Evolutionary conservation across 2,329 filamentous ascomycete genomes (phyloP).

Genomic region (Fonsecaea monophora): DNA sequence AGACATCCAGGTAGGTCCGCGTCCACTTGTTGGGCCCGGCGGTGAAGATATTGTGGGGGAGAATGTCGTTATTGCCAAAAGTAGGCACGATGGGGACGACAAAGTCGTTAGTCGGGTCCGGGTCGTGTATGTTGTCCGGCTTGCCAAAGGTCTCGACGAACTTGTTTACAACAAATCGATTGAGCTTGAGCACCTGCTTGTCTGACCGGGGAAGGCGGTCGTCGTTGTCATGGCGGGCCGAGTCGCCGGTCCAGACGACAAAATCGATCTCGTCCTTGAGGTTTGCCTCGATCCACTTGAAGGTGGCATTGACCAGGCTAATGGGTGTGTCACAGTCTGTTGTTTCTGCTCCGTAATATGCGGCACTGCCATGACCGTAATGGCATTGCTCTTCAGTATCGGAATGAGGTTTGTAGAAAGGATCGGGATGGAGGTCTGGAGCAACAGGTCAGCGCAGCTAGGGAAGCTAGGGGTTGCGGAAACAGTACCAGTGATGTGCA

Average conservation of each 20-base stretch:
- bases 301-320: conserved; percentile 82
- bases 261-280: conserved; percentile 83
- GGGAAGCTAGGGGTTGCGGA: not conserved
- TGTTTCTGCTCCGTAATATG: conserved; percentile 81
- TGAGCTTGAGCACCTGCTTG: conserved; percentile 77
- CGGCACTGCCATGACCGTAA: conserved; percentile 69
- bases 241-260: conserved; percentile 91
- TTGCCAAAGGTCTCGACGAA: conserved; percentile 76
- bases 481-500: conserved; percentile 80
- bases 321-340: conserved; percentile 87
- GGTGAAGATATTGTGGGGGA: conserved; percentile 92
- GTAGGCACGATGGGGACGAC: conserved; percentile 84
- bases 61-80: conserved; percentile 95
- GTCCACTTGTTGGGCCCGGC: conserved; percentile 89
- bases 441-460: conserved; percentile 27
- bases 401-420: conserved; percentile 80
- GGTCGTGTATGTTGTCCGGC: conserved; percentile 56
- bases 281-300: conserved; percentile 83
- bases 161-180: conserved; percentile 75
- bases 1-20: conserved; percentile 75
- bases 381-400: conserved; percentile 76
- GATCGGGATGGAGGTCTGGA: conserved; percentile 88
- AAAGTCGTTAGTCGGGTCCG: conserved; percentile 63
- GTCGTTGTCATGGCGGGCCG: conserved; percentile 87
- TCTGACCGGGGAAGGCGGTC: conserved; percentile 77